Base-by-base conservation (phyloP, 345 rosid genomes). In the Acer campestre region DNA sequence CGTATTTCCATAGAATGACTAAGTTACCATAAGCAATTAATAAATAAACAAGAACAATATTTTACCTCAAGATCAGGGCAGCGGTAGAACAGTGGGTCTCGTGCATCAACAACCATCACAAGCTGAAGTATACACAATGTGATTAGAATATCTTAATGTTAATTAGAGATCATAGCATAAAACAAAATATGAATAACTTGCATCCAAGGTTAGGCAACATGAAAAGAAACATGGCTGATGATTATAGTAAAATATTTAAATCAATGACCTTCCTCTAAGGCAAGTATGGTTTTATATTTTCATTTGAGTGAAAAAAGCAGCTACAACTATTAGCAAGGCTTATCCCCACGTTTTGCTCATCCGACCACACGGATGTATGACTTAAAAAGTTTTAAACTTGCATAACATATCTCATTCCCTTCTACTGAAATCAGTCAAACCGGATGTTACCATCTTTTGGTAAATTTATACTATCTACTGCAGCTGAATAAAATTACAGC, bases 61-160 rank as follows among this genome's bases (percentile, higher is more conserved):
- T 70, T 73, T 90, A 94, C 99, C 97, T 96, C 98, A 78, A 94
- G 95, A 86, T 96, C 98, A 53, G 95, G 95, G 77, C 99, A 94
- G 27, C 89, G 91, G 70, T 94, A 92, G 80, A 96, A 96, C 58
- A 96, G 80, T 6, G 98, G 98, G 77, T 96, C 91, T 77, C 98
- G 85, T 58, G 97, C 97, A 88, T 94, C 99, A 85, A 96, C 98
- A 73, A 94, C 98, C 98, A 95, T 95, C 73, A 94, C 99, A 58
- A 95, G 86, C 98, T 95, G 90, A 77, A 84, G 76, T 59, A 40
- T 65, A 78, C 29, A 75, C 18, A 67, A 75, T 20, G 13, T 5
- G 13, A 49, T 63, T 65, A 70, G 53, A 46, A 51, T 67, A 35
- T 75, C 14, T 67, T 8, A n/a, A 53, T 8, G 68, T 31, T 40